Evolutionary conservation across 2,329 filamentous ascomycete genomes (phyloP).

Genomic region (Chaetothyriales sp.): DNA sequence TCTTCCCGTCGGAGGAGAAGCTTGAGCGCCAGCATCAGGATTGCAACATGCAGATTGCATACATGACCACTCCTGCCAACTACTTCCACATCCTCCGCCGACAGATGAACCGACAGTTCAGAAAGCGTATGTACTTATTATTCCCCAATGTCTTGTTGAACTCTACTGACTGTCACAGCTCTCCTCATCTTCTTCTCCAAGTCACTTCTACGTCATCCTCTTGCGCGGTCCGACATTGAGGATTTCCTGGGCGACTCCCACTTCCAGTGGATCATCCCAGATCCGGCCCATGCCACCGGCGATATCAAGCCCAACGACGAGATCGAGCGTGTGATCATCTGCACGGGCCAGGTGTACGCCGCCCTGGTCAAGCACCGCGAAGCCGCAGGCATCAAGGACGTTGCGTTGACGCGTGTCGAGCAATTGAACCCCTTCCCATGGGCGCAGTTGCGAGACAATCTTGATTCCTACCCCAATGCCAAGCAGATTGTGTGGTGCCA

Average conservation of each 20-base stretch:
- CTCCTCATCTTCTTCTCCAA: slow-evolving; percentile 98
- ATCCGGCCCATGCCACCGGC: slow-evolving; percentile 59
- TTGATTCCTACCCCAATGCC: slow-evolving; percentile 92
- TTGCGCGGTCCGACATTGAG: slow-evolving; percentile 76
- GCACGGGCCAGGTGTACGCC: slow-evolving; percentile 85
- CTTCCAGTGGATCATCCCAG: slow-evolving; percentile 93
- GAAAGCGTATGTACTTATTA: slow-evolving; percentile 64
- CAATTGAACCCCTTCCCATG: slow-evolving; percentile 98
- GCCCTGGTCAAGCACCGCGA: slow-evolving; percentile 82
- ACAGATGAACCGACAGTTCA: slow-evolving; percentile 98
- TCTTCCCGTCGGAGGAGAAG: slow-evolving; percentile 79
- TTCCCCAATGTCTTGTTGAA: too few species aligned
- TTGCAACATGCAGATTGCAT: slow-evolving; percentile 97
- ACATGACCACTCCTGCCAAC: slow-evolving; percentile 93
- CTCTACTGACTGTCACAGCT: slow-evolving; percentile 36
- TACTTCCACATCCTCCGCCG: slow-evolving; percentile 90
- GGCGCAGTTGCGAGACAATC: slow-evolving; percentile 89
- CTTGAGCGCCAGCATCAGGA: slow-evolving; percentile 96
- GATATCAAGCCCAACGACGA: slow-evolving; percentile 64
- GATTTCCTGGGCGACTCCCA: slow-evolving; percentile 83
- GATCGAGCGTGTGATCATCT: slow-evolving; percentile 88
- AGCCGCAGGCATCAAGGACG: slow-evolving; percentile 71
- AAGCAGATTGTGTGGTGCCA: slow-evolving; percentile 96
- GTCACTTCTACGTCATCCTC: slow-evolving; percentile 80
- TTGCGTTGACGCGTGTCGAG: slow-evolving; percentile 88